Conservation (phyloP, 495 filamentous ascomycete genomes). For the Trypethelium eluteriae region DNA sequence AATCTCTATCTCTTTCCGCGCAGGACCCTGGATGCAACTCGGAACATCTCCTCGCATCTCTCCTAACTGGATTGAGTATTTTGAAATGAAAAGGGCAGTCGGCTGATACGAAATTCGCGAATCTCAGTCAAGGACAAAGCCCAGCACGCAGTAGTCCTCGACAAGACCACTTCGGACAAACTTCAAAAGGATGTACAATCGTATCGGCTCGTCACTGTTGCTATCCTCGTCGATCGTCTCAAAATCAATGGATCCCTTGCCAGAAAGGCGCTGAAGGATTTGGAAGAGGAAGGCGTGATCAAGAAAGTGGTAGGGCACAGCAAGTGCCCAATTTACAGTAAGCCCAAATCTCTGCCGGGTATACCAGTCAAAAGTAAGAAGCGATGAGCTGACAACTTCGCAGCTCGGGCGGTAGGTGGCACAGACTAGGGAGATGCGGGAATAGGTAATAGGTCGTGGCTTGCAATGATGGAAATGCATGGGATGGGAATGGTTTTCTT, state of each 20-base stretch:
- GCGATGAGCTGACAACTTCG: not conserved
- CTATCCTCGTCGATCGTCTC: constrained; percentile 94
- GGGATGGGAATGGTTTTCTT: not conserved
- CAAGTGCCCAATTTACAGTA: constrained; percentile 98
- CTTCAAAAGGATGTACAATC: constrained; percentile 99
- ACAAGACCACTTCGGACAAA: constrained; percentile 61
- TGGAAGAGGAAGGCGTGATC: constrained; percentile 97
- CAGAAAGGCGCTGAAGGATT: constrained; percentile 76
- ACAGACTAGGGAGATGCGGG: not conserved
- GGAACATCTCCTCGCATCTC: constrained; percentile 14
- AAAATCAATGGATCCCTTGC: constrained; percentile 99
- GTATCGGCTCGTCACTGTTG: constrained; percentile 98
- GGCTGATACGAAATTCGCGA: constrained; percentile 17
- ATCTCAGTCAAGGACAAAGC: constrained; percentile 98
- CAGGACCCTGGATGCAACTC: constrained; percentile 27
- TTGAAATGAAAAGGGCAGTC: constrained; percentile 28
- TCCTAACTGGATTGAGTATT: constrained; percentile 20
- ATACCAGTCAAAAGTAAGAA: not conserved
- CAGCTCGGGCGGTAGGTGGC: constrained; percentile 16
- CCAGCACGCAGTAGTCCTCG: constrained; percentile 81
- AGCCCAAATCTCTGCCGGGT: constrained; percentile 33
- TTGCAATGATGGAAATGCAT: constrained; percentile 3
- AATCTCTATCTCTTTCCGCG: constrained; percentile 1
- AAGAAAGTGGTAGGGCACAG: constrained; percentile 96
- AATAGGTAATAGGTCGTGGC: not conserved